Evolutionary conservation across 257 asterid genomes (phyloP).

Genomic region (Nicotiana sylvestris): DNA sequence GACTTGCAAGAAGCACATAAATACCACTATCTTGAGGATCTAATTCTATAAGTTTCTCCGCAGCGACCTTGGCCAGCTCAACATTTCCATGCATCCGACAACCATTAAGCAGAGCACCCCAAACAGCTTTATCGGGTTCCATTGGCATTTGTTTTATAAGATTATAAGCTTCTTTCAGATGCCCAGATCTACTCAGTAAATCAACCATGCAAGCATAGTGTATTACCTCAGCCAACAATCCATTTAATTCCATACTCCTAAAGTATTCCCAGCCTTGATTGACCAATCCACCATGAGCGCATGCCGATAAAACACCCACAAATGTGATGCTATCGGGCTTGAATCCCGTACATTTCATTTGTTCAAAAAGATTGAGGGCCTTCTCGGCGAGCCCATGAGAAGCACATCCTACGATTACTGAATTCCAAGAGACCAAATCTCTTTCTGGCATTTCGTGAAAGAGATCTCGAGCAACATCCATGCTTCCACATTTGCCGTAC

Average conservation of each 20-base stretch:
- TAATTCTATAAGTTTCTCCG: constrained; percentile 51
- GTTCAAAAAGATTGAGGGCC: constrained; percentile 52
- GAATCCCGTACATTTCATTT: constrained; percentile 30
- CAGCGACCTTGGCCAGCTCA: constrained; percentile 66
- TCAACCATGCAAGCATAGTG: constrained; percentile 74
- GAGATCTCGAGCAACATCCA: constrained; percentile 46
- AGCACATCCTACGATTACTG: constrained; percentile 66
- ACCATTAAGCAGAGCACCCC: constrained; percentile 79
- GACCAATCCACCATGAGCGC: constrained; percentile 73
- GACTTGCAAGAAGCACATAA: constrained; percentile 57
- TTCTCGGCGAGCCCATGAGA: constrained; percentile 56
- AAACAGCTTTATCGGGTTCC: constrained; percentile 71
- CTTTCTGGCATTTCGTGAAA: constrained; percentile 45
- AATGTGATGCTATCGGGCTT: constrained; percentile 66
- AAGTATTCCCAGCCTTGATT: constrained; percentile 52
- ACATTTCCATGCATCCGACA: constrained; percentile 63
- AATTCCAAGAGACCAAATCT: constrained; percentile 69
- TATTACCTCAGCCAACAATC: constrained; percentile 36
- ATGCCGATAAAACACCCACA: constrained; percentile 71
- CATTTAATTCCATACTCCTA: constrained; percentile 34
- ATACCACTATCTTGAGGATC: constrained; percentile 79
- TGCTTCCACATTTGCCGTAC: constrained; percentile 70
- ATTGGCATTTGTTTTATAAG: constrained; percentile 52
- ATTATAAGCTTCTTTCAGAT: constrained; percentile 46
- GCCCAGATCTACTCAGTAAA: constrained; percentile 71